Evolutionary conservation across 148 eudicot species (phyloP), one percentile per base, ranked within the genome.

Genomic region (Rhododendron ferrugineum): DNA sequence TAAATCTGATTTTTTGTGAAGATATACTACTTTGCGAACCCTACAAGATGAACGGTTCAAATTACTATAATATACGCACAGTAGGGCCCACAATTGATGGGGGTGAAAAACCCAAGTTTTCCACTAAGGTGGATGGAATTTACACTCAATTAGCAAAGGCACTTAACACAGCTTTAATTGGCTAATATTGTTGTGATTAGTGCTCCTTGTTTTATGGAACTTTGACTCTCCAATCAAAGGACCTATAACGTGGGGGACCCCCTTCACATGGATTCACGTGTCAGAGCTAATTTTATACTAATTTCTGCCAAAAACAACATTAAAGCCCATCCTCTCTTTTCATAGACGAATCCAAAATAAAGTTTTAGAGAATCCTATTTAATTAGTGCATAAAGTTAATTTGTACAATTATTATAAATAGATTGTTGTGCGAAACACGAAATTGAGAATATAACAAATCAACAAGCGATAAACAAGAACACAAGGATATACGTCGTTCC

Each of bases 191-290:
- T 37, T 37, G 22, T 60, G 47, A 58, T 60, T 58, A 6, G 49
- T 58, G 32, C 34, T 16, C 74, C 26, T 60, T 54, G 44, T 40
- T 40, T 40, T 40, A 40, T 40, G 44, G 66, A 37, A 36, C 58
- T 18, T 42, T 8, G 52, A 68, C 36, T 28, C 60, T 54, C 56
- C 83, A 26, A 34, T 85, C 50, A 52, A 78, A 85, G 76, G 46
- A 44, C 82, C 83, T 0, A 68, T 4, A 80, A 81, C 89, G 84
- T 32, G 82, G 79, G 49, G 89, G 89, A 70, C 87, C 89, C 85
- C 52, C 85, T 85, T 85, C 87, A 87, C 85, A 85, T 87, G 89
- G 78, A 84, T 84, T 84, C 85, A 87, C 82, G 42, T 80, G 88
- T 72, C 44, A 36, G 32, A 2, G 4, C 49, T 50, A 54, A 87